These are phyloP conservation scores for Melanogaster broomeanus DNA, from an alignment of 768 basidiomycete species.

Conservation along the genomic window DNA sequence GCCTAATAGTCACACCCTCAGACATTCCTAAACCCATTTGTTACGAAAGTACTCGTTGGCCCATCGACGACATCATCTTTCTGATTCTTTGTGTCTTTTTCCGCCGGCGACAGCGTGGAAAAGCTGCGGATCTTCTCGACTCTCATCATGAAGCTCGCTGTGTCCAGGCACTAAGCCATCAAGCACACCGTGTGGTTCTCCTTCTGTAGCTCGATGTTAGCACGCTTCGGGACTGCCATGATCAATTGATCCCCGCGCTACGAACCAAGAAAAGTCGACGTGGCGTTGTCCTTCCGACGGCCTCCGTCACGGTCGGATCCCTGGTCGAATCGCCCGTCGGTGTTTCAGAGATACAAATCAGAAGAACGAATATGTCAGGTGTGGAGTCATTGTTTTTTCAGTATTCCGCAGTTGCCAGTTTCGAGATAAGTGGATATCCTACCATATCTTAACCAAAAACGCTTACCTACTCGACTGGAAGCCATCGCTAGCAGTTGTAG, in stretches of 20 bases:
- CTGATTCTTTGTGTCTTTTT: slow-evolving; percentile 42
- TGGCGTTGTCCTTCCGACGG: slow-evolving; percentile 29
- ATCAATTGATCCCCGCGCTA: slow-evolving; percentile 32
- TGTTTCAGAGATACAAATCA: no score
- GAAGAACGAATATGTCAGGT: no score
- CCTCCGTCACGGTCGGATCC: slow-evolving; percentile 28
- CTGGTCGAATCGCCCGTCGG: no score
- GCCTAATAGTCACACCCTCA: slow-evolving; percentile 41
- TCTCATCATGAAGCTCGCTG: no score
- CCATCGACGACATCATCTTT: slow-evolving; percentile 42
- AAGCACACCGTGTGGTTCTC: slow-evolving; percentile 21
- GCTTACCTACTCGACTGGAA: no score
- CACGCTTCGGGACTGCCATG: slow-evolving; percentile 32
- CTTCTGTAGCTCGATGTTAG: slow-evolving; percentile 22
- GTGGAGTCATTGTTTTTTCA: no score
- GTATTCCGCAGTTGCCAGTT: no score
- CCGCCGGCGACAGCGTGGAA: slow-evolving; percentile 32
- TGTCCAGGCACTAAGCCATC: no score
- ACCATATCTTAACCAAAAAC: no score
- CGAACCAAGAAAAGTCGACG: slow-evolving; percentile 33
- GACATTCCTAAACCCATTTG: slow-evolving; percentile 34
- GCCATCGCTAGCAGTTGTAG: no score
- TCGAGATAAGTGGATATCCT: no score
- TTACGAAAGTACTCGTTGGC: slow-evolving; percentile 40
- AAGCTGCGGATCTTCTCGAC: slow-evolving; percentile 23